Percentiles rank a stretch among this genome's conserved stretches.
These are phyloP conservation scores for Mucor irregularis DNA, from an alignment of 371 early-diverging fungal species.

Conservation along the genomic window DNA sequence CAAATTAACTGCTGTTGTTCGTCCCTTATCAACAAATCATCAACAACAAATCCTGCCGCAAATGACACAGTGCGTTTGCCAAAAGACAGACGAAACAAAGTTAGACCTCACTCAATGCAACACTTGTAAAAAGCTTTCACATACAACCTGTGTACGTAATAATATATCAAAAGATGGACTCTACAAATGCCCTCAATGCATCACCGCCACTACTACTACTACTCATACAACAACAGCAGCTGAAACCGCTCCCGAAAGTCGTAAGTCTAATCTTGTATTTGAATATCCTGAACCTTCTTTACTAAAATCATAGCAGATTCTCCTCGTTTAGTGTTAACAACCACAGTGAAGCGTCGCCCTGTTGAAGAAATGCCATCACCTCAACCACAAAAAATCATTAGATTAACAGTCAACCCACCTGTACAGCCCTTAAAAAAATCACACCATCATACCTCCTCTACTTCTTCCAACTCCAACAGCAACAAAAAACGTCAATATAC, in stretches of 20 bases:
- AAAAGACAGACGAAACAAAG: too few relatives aligned
- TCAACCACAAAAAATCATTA: conserved; percentile 23
- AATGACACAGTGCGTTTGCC: too few relatives aligned
- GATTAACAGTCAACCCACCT: conserved; percentile 28
- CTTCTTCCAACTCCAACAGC: background rate
- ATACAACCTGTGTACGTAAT: too few relatives aligned
- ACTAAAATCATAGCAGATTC: background rate
- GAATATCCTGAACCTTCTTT: background rate
- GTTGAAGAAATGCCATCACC: background rate
- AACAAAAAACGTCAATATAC: conserved; percentile 4
- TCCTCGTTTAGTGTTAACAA: background rate
- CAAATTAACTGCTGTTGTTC: background rate
- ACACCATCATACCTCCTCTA: background rate
- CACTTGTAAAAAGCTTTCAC: too few relatives aligned
- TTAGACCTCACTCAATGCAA: too few relatives aligned
- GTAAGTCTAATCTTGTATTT: background rate
- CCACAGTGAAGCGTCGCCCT: background rate
- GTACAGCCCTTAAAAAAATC: background rate
- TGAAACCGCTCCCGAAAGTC: too few relatives aligned
- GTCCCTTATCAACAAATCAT: too few relatives aligned
- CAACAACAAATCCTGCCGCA: too few relatives aligned
- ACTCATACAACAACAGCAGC: too few relatives aligned
- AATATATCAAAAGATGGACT: too few relatives aligned
- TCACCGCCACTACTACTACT: too few relatives aligned
- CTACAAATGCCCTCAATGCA: too few relatives aligned